These are phyloP conservation scores for Onygena corvina DNA, from an alignment of 2,329 filamentous ascomycete species.

Conservation along the genomic window DNA sequence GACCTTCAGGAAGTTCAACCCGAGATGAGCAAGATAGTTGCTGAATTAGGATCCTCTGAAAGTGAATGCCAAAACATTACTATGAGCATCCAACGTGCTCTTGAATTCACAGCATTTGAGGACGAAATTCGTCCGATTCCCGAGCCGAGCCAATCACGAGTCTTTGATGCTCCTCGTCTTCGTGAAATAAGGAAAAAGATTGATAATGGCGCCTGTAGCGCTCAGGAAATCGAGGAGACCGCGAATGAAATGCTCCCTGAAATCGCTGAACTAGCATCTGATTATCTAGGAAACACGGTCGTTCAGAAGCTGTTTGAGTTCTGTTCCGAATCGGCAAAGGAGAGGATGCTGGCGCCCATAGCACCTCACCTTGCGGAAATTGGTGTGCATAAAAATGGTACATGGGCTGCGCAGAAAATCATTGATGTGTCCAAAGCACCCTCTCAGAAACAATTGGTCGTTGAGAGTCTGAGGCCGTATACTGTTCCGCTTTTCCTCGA, in stretches of 20 bases:
- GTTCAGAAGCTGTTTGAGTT: slow-evolving; percentile 97
- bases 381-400: slow-evolving; percentile 97
- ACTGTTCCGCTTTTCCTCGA: slow-evolving; percentile 87
- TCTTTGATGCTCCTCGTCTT: slow-evolving; percentile 87
- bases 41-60: slow-evolving; percentile 72
- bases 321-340: slow-evolving; percentile 79
- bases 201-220: slow-evolving; percentile 80
- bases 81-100: slow-evolving; percentile 60
- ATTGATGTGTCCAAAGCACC: slow-evolving; percentile 88
- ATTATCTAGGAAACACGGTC: slow-evolving; percentile 98
- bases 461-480: slow-evolving; percentile 72
- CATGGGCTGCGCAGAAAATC: slow-evolving; percentile 98
- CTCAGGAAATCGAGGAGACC: slow-evolving; percentile 81
- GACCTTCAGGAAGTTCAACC: slow-evolving; percentile 63
- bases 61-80: slow-evolving; percentile 65
- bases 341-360: slow-evolving; percentile 81
- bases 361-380: slow-evolving; percentile 89
- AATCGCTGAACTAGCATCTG: slow-evolving; percentile 84
- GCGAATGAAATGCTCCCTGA: slow-evolving; percentile 91
- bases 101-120: slow-evolving; percentile 58
- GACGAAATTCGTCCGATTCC: slow-evolving; percentile 80
- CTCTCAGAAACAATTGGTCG: slow-evolving; percentile 70
- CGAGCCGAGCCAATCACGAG: slow-evolving; percentile 75
- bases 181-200: slow-evolving; percentile 95
- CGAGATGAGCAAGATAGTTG: slow-evolving; percentile 76